Conservation (phyloP, 192 early-diverging fungal species). For the Spizellomyces punctatus region DNA sequence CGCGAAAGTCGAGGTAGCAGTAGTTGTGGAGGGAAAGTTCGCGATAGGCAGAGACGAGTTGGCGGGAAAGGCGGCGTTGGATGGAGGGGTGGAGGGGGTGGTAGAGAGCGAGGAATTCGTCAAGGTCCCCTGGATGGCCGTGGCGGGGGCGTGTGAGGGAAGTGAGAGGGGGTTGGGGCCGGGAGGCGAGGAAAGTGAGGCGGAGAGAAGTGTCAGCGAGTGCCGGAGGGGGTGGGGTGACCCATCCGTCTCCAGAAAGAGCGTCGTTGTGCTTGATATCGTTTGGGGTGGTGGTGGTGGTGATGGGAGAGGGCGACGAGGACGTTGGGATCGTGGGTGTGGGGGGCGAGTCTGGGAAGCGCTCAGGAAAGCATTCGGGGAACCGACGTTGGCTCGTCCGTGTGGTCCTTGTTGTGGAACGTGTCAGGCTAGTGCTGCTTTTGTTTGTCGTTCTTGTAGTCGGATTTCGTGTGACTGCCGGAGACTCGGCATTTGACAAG, state of each 20-base stretch:
- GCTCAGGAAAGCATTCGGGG: neutral
- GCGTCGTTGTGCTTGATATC: no score
- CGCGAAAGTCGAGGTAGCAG: slow-evolving; percentile 39
- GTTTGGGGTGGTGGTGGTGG: neutral
- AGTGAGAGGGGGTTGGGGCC: slow-evolving; percentile 11
- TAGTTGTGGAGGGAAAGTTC: slow-evolving; percentile 8
- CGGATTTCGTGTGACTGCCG: neutral
- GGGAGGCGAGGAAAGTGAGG: neutral
- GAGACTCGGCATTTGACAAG: neutral
- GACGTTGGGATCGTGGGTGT: neutral
- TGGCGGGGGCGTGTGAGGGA: slow-evolving; percentile 30
- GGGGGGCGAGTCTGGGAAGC: neutral
- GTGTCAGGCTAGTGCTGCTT: no score
- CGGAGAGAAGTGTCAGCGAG: neutral
- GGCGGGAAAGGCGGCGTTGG: slow-evolving; percentile 31
- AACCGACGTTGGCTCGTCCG: neutral
- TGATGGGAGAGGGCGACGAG: neutral
- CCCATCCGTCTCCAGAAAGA: no score
- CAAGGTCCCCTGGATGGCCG: slow-evolving; percentile 37
- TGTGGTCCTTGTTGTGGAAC: neutral
- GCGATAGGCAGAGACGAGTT: slow-evolving; percentile 32
- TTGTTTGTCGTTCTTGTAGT: no score
- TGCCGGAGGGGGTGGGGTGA: neutral
- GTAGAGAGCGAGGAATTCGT: slow-evolving; percentile 40
- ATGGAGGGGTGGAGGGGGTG: slow-evolving; percentile 13